Evolutionary conservation across 768 basidiomycete species (phyloP), one percentile per base, ranked within the genome.

Genomic region (Saitozyma podzolica): DNA sequence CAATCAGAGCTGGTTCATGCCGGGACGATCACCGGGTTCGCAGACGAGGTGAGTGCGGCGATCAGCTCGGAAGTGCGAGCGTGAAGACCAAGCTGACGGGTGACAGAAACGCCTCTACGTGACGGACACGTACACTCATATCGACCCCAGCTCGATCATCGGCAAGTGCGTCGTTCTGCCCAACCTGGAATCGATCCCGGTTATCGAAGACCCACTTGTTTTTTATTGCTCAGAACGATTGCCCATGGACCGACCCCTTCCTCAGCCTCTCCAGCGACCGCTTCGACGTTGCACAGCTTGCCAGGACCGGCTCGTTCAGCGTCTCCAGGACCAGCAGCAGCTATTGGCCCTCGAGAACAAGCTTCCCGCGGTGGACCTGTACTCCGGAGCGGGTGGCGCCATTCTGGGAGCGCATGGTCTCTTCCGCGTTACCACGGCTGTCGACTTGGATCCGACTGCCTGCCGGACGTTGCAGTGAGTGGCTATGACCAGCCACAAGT

Each of bases 301-400:
- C 19, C 47, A 14, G 6, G 47, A 48, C 19, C 3, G 17, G 2
- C 19, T 17, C 14, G 47, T 3, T 14, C 14, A 14, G 14, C 47
- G 47, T 14, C 14, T 17, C 47, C 14, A 6, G 14, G 14, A 17
- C 3, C 3, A 48, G 6, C 47, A 48, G 39, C 17, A 17, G 11
- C 19, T 61, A 16, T 42, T 61, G 1, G 40, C 42, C 7, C 9
- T 40, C 29, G 29, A 29, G n/a, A 40, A 49, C 39, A 59, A 51
- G 40, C 41, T 70, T 40, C 58, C 61, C 6, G 66, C 63, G 0
- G 51, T 60, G 5, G 72, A 73, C 40, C 64, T 59, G 40, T 73
- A 70, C 48, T 67, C 68, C 29, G 72, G 72, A 7, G 68, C 60
- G 19, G 72, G 72, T 9, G 72, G 72, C 0, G 57, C 55, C 9